These are phyloP conservation scores for Lachancea kluyveri DNA, from an alignment of 805 yeast species.

Conservation along the genomic window DNA sequence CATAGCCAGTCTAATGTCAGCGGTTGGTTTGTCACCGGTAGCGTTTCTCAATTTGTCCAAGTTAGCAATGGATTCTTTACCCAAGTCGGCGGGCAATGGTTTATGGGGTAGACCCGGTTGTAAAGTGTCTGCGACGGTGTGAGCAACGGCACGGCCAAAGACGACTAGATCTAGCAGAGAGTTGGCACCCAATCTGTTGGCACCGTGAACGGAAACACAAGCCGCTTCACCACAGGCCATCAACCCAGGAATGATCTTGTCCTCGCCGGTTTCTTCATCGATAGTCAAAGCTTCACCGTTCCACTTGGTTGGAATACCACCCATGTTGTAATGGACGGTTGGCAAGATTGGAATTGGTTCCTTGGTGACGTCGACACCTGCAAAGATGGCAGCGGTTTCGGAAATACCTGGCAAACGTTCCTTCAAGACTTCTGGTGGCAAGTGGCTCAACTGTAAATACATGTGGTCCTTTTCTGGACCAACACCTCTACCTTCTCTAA, in stretches of 20 bases:
- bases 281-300: constrained; percentile 88
- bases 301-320: constrained; percentile 98
- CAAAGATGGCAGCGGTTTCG: constrained; percentile 95
- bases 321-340: constrained; percentile 99
- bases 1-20: constrained; percentile 86
- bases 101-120: constrained; percentile 85
- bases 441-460: constrained; percentile 86
- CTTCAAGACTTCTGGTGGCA: constrained; percentile 84
- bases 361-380: constrained; percentile 98
- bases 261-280: constrained; percentile 79
- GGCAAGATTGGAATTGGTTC: constrained; percentile 98
- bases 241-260: constrained; percentile 85
- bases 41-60: constrained; percentile 86
- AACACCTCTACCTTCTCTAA: constrained; percentile 98
- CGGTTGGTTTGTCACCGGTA: constrained; percentile 73
- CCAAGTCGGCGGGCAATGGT: constrained; percentile 78
- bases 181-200: constrained; percentile 98
- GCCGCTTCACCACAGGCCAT: constrained; percentile 99
- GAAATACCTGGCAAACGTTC: constrained; percentile 99
- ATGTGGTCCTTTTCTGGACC: constrained; percentile 96
- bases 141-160: constrained; percentile 97
- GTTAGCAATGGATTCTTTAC: constrained; percentile 84
- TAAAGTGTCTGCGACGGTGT: constrained; percentile 77
- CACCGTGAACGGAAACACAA: constrained; percentile 99
- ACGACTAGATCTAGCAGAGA: constrained; percentile 94